Base-by-base conservation (phyloP, 768 basidiomycete genomes). In the Paxillus involutus region DNA sequence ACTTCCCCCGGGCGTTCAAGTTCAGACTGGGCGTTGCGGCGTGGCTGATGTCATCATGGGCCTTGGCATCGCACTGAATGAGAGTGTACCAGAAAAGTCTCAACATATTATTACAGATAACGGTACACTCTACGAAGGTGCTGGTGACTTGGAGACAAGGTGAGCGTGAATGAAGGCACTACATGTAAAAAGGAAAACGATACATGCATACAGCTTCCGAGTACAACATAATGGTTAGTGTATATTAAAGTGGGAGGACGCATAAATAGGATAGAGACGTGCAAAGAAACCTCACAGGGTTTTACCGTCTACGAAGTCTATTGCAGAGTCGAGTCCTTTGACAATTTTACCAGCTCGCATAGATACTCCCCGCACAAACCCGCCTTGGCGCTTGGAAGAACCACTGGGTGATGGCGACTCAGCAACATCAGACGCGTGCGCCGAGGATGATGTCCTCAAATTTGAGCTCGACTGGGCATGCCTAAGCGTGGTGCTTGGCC, bases 241-340 rank as follows among this genome's bases (percentile, higher is more conserved):
- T 39, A 39, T 5, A 37, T n/a, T 37, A 37, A 6, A n/a, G 36
- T 37, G 11, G 13, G 37, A n/a, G 14, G 13, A n/a, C n/a, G 37
- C 37, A 39, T 40, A n/a, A 40, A n/a, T 19, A 40, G 39, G 12
- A 17, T 13, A 40, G 17, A 40, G 17, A 19, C n/a, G 17, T 40
- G 10, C 9, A 40, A 35, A 35, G 35, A 46, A 40, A 11, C 39
- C 12, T 14, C 14, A 37, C 40, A 50, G 60, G 24, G 35, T 59
- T 10, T 63, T 45, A 30, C 44, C 66, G 56, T 76, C 75, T 19
- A 75, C 75, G 55, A 76, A 76, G 53, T 76, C 75, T 36, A 76
- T 66, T 0, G 75, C 73, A 4, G 73, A 70, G 56, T 76, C 75
- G 51, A 76, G 62, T 26, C 70, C 69, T 41, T 62, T 66, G 16